Conservation (phyloP, 148 eudicot genomes). For the Fagopyrum esculentum region DNA sequence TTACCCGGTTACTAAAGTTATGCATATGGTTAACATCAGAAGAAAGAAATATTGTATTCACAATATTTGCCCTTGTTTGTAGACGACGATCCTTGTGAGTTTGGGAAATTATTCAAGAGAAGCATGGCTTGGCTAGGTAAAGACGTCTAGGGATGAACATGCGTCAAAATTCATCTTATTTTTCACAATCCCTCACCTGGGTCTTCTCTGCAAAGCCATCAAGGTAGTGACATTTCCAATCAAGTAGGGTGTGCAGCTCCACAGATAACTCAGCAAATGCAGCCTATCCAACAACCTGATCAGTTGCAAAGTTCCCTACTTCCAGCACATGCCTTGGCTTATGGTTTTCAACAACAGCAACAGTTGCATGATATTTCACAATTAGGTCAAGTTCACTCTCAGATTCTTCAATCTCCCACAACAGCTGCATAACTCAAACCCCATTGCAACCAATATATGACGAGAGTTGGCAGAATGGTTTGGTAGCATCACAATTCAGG, state of each 20-base stretch:
- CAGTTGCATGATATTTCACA: conserved; percentile 49
- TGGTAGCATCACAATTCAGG: conserved; percentile 19
- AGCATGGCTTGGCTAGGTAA: conserved; percentile 96
- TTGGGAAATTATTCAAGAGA: conserved; percentile 60
- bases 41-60: too few species aligned
- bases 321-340: conserved; percentile 30
- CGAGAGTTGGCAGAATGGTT: conserved; percentile 47
- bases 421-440: conserved; percentile 33
- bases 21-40: too few species aligned
- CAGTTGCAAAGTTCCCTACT: conserved; percentile 64
- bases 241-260: conserved; percentile 51
- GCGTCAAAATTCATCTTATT: conserved; percentile 58
- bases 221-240: conserved; percentile 49
- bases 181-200: conserved; percentile 50
- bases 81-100: conserved; percentile 66
- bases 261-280: conserved; percentile 53
- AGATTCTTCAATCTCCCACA: conserved; percentile 36
- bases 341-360: conserved; percentile 51
- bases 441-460: conserved; percentile 25
- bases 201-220: conserved; percentile 39
- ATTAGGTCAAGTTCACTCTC: conserved; percentile 49
- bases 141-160: conserved; percentile 80
- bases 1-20: too few species aligned
- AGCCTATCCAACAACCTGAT: conserved; percentile 47
- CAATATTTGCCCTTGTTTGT: conserved; percentile 11